Base-by-base conservation (phyloP, 1,284 basidiomycete species). In the Ganoderma lucidum region DNA sequence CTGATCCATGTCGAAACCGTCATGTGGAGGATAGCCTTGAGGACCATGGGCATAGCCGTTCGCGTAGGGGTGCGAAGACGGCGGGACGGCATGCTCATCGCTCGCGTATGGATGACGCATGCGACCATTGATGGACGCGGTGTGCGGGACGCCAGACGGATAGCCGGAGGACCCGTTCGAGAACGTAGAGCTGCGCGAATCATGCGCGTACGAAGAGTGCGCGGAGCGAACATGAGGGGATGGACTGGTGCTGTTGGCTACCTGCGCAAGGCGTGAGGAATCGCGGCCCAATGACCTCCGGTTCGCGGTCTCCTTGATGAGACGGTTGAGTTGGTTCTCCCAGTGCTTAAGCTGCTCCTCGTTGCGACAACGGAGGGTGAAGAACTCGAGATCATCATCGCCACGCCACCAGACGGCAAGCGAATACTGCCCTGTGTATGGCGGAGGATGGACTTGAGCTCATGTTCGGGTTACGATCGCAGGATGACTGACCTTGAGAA, bases 321-420 rank as follows among this genome's bases (percentile, higher is more conserved):
- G 86, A 68, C 94, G 92, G 79, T 92, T 95, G 74, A 99, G 93
- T 71, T 93, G 91, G 23, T 89, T 86, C 77, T 97, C 94, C 97
- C 98, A 99, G 76, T 95, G 93, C 67, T 90, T 90, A 78, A 98
- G 89, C 78, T 97, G 95, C 77, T 99, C 97, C 78, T 99, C 96
- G 32, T 92, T 92, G 66, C 95, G 90, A 80, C 97, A 98, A 65
- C 95, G 93, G 70, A 99, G 88, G 58, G 96, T 95, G 81, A 99
- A 99, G 75, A 90, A 97, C 79, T 99, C 98, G 62, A 94, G 82
- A 74, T 96, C 94, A 73, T 95, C 93, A 77, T 98, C 96, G 10
- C 96, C 96, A 76, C 93, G 90, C 96, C 96, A 98, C 88, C 92
- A 96, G 1, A 98, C 94, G 61, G 95, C 92, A 65, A 98, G 85